Evolutionary conservation across 345 rosid genomes (phyloP), one percentile per base, ranked within the genome.

Genomic region (Rhodamnia rubescens): DNA sequence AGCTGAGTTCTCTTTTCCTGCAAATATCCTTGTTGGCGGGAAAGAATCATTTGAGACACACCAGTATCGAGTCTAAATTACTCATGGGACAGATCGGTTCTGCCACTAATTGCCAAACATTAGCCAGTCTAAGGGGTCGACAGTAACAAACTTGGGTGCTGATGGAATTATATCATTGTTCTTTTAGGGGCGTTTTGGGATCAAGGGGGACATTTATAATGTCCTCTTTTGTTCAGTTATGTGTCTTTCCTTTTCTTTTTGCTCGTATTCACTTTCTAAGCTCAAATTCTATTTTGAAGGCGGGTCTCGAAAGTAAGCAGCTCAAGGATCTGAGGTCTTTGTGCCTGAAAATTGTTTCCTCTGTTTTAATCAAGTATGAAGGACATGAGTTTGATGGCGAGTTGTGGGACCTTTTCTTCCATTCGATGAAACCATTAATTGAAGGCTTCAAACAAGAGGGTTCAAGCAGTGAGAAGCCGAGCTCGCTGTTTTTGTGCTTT

Each of bases 381-480:
- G 94, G 93, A 85, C 94, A 90, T 92, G 93, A 94, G 87, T 92
- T 93, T 90, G 98, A 93, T 74, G 40, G 87, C 52, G 95, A 93
- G 82, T 94, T 94, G 88, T 97, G 99, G 99, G 93, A 95, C 89
- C 90, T 96, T 81, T 94, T 95, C 93, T 97, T 97, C 89, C 82
- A 61, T 74, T 95, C 98, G 10, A 92, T 94, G 58, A 91, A 92
- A 89, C 92, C 97, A 29, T 90, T 96, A 89, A 90, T 95, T 83
- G 87, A 91, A 87, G 92, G 90, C 87, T 96, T 97, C 90, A 95
- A 93, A 94, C 93, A 92, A 86, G 98, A 95, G 88, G 96, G 99
- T 86, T 93, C 99, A 85, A 97, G 98, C 86, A 97, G 99, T 78
- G 95, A 94, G 92, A 97, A 92, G 90, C 96, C 98, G 57, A 97